Base-by-base conservation (phyloP, 805 yeast species). In the Yamadazyma kitorensis region DNA sequence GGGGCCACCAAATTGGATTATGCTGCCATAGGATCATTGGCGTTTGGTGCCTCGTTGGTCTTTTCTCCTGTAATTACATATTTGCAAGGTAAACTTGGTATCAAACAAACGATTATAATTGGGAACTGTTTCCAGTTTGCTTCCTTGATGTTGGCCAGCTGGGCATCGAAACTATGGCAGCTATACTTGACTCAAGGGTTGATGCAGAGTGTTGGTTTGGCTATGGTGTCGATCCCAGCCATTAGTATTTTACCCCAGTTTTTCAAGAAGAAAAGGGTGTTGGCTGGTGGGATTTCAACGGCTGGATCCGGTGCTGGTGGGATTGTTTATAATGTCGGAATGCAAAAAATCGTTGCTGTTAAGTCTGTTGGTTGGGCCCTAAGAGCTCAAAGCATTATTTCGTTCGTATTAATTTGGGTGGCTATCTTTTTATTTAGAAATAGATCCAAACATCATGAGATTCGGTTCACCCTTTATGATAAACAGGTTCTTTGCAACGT, bases 151-250 rank as follows among this genome's bases (percentile, higher is more conserved):
- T 46, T 82, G 43, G 87, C 89, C 1, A 72, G 82, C 5, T 39
- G 22, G 24, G 80, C 70, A 47, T 55, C 83, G 1, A 62, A 67
- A 24, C 49, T 78, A 14, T 82, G 89, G 88, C 80, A 84, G 41
- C 49, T 84, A 10, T 80, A 71, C 47, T 53, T 80, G 25, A 75
- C 86, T 5, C 89, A 83, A 55, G 89, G 91, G 18, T 62, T 81
- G 2, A 40, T 83, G 27, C 72, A 70, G 34, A 83, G 87, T 20
- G 49, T 73, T 20, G 80, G 81, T 2, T 52, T 78, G 44, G 77
- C 86, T 0, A 51, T 77, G 11, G 61, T 78, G 22, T 72, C 76
- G 33, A 66, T 78, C 3, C 82, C 91, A 1, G 78, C 76, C 4
- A 59, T 78, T 14, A 68, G 78, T 2, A 55, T 82, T 10, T 48